Conservation (phyloP, 208 protist species). For the Trypanosoma conorhini region DNA sequence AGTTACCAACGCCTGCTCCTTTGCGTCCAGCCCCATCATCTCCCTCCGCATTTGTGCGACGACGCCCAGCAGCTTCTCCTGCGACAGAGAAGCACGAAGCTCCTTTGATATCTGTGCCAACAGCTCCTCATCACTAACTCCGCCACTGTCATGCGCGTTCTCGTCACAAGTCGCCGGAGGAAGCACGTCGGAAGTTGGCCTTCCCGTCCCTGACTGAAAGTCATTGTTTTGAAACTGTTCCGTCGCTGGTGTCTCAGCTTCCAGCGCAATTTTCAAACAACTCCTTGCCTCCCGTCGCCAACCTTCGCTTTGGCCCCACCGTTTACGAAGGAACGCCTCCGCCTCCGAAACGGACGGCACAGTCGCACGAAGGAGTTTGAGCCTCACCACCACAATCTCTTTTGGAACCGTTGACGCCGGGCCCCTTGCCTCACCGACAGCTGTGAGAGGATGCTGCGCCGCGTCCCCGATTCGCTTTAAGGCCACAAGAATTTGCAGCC, state of each 20-base stretch:
- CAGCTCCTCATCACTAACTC: conserved; percentile 28
- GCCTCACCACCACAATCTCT: not conserved
- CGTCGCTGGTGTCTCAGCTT: not conserved
- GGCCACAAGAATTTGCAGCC: conserved; percentile 42
- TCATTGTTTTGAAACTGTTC: not conserved
- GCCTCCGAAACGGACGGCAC: conserved; percentile 24
- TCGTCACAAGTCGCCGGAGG: not conserved
- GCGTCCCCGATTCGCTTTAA: not conserved
- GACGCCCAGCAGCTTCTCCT: conserved; percentile 48
- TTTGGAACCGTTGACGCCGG: not conserved
- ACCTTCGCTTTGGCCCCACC: conserved; percentile 2
- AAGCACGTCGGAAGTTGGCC: not conserved
- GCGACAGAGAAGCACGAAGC: conserved; percentile 62
- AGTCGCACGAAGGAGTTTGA: conserved; percentile 20
- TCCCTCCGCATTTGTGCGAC: conserved; percentile 72
- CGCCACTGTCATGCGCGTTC: not conserved
- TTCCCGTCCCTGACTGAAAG: not conserved
- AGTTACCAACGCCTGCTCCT: conserved; percentile 46
- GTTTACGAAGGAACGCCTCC: conserved; percentile 16
- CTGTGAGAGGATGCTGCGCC: conserved; percentile 15
- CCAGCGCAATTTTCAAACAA: not conserved
- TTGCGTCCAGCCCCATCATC: conserved; percentile 35
- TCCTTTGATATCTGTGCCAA: conserved; percentile 59
- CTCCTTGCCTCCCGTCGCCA: not conserved
- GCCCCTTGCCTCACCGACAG: not conserved